Percentiles rank a stretch among this genome's conserved stretches.
Conservation (phyloP, 805 yeast species). For the Kodamaea hsintzibuensis region DNA sequence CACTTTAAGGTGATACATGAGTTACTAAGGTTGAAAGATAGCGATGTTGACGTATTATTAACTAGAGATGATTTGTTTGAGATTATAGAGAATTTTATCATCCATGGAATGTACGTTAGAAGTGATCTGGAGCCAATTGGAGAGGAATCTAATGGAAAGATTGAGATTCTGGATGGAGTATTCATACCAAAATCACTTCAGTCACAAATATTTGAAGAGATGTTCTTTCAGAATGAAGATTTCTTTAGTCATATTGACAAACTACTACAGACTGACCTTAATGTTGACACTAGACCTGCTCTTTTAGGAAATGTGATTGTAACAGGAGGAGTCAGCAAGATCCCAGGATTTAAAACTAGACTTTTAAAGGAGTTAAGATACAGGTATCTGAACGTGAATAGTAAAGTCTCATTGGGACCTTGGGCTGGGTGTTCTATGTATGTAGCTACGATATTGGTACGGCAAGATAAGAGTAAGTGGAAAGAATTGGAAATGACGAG, state of each 20-base stretch:
- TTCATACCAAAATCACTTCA: conserved; percentile 13
- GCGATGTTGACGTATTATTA: conserved; percentile 11
- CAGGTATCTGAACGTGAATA: conserved; percentile 2
- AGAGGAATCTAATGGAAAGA: conserved; percentile 4
- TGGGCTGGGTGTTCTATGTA: conserved; percentile 37
- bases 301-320: conserved; percentile 22
- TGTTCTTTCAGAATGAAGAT: conserved; percentile 11
- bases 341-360: conserved; percentile 24
- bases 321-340: conserved; percentile 24
- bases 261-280: conserved; percentile 10
- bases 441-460: conserved; percentile 19
- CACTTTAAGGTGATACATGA: conserved; percentile 20
- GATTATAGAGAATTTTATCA: conserved; percentile 17
- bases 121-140: background rate
- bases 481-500: conserved; percentile 24
- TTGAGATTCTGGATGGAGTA: conserved; percentile 15
- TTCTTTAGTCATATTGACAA: conserved; percentile 10
- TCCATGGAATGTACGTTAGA: conserved; percentile 2
- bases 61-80: conserved; percentile 15
- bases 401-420: conserved; percentile 24
- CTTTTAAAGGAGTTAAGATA: conserved; percentile 15
- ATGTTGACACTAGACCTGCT: conserved; percentile 21
- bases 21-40: conserved; percentile 14
- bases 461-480: conserved; percentile 17
- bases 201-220: conserved; percentile 15